Percentiles rank a stretch among this genome's conserved stretches.
phyloP scores from a whole-genome alignment of 805 yeast genomes.

The Candida palmyrensis region DNA sequence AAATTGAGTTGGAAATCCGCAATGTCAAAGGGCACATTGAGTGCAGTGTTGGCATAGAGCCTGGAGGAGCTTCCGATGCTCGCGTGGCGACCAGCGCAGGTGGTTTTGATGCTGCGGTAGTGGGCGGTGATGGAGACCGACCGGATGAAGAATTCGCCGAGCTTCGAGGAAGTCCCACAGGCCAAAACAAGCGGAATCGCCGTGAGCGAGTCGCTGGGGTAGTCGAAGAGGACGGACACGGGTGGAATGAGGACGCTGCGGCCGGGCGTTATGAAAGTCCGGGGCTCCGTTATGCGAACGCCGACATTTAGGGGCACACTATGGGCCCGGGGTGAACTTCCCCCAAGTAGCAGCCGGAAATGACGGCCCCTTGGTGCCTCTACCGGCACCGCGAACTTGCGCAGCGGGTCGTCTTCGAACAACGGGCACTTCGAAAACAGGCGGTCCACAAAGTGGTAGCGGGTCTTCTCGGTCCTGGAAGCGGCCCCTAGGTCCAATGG shows the following conservation, averaged over 20 bases:
- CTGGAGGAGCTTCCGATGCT: background rate
- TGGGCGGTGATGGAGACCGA: constrained; percentile 1
- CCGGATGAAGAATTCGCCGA: constrained; percentile 2
- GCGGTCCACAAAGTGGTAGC: background rate
- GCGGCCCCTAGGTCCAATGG: background rate
- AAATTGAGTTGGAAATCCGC: constrained; percentile 3
- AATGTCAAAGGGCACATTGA: constrained; percentile 3
- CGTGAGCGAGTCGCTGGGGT: background rate
- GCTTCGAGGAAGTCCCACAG: background rate
- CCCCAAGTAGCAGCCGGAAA: no score
- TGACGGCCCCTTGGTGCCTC: no score
- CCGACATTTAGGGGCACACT: constrained; percentile 2
- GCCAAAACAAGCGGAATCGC: background rate
- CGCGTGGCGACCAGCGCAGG: constrained; percentile 3
- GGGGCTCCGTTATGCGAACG: constrained; percentile 1
- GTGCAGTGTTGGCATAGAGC: constrained; percentile 1
- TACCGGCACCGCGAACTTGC: background rate
- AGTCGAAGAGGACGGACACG: constrained; percentile 1
- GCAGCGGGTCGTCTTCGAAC: background rate
- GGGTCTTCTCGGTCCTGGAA: background rate
- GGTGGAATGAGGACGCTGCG: constrained; percentile 2
- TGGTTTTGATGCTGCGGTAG: constrained; percentile 1
- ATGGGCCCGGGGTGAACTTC: background rate
- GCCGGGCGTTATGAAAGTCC: constrained; percentile 1
- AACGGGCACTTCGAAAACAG: background rate